Base-by-base conservation (phyloP, 345 rosid genomes). In the Eutrema heterophyllum region DNA sequence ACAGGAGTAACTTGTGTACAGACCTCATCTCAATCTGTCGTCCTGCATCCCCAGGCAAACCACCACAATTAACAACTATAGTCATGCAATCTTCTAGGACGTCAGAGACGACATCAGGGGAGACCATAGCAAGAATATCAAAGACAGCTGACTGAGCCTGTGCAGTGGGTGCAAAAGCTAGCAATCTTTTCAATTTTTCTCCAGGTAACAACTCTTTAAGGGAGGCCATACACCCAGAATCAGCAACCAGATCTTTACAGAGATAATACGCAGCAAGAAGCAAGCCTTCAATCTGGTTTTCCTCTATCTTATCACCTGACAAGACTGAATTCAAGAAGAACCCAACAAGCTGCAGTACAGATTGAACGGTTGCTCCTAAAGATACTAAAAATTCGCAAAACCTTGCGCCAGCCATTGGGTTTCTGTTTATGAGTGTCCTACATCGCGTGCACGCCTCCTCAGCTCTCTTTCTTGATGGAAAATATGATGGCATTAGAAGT, bases 391-490 rank as follows among this genome's bases (percentile, higher is more conserved):
- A 89, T 70, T 88, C 86, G 73, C 98, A 94, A 83, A 94, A 94
- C 80, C 92, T 86, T 56, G 97, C 96, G 80, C 98, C 97, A 53
- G 96, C 97, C 59, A 64, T 69, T 32, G 97, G 92, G 44, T 89
- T 86, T 81, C 97, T 85, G 79, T 86, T 89, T 50, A 94, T 78
- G 62, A 94, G 96, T 27, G 91, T 81, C 1, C 84, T 71, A 76
- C 96, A 94, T 55, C 97, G 88, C 69, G 74, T 84, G 77, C 97
- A 91, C 3, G 96, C 97, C 78, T 94, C 96, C 67, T 84, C 90
- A 59, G 71, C 70, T 70, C 74, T 84, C 58, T 87, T 80, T 76
- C 84, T 87, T 27, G 86, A 74, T 18, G 99, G 99, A 66, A 95
- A 92, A 82, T 95, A 95, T 36, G 97, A 88, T 53, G 99, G 97